These are phyloP conservation scores for Trametes cubensis DNA, from an alignment of 768 basidiomycete species.

Conservation along the genomic window DNA sequence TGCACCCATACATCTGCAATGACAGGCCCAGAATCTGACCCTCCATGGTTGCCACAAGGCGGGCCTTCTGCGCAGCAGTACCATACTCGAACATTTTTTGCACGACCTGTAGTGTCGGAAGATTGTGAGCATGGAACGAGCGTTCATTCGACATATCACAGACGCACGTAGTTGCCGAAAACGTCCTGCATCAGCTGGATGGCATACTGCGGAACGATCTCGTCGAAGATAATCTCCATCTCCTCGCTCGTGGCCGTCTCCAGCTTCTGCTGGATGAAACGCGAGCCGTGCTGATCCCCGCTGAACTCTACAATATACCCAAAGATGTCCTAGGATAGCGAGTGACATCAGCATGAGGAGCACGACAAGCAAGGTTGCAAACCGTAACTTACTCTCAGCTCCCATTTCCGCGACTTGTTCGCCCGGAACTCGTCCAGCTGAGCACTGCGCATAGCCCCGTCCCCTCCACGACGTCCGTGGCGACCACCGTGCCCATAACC, in stretches of 20 bases:
- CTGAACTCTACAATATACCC: conserved; percentile 91
- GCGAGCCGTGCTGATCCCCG: conserved; percentile 95
- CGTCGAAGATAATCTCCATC: conserved; percentile 78
- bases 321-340: conserved; percentile 68
- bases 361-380: conserved; percentile 14
- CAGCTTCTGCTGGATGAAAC: conserved; percentile 91
- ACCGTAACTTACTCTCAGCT: conserved; percentile 58
- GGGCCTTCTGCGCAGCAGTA: conserved; percentile 69
- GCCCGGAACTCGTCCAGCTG: conserved; percentile 84
- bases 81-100: conserved; percentile 94
- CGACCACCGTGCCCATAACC: conserved; percentile 39
- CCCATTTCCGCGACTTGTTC: conserved; percentile 81
- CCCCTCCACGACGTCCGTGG: conserved; percentile 49
- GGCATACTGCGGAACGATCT: conserved; percentile 78
- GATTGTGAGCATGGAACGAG: neutral
- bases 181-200: conserved; percentile 86
- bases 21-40: conserved; percentile 76
- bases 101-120: conserved; percentile 62
- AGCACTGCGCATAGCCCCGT: conserved; percentile 59
- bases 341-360: neutral
- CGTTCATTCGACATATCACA: neutral
- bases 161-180: conserved; percentile 91
- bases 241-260: conserved; percentile 78
- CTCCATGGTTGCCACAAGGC: conserved; percentile 73
- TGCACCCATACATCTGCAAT: conserved; percentile 93